Evolutionary conservation across 2,329 filamentous ascomycete species (phyloP), one percentile per base, ranked within the genome.

Genomic region (Penicillium sp.): DNA sequence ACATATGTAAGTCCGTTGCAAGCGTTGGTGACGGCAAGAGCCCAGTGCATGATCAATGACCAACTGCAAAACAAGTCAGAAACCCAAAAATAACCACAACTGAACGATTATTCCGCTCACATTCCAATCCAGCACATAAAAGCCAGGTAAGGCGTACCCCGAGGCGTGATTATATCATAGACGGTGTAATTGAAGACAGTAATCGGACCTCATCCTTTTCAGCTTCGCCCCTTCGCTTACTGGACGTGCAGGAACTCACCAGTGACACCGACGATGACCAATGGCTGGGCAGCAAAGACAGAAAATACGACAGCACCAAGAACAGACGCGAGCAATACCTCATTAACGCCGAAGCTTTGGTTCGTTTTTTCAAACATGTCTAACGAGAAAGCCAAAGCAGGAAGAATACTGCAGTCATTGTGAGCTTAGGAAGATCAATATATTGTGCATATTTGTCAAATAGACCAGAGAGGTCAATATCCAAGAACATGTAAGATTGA

Each of bases 161-260:
- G 87, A 1, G 90, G 88, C 1, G 83, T 80, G 73, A 97, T 91
- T 65, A 97, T 96, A 75, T 95, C 89, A 79, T 93, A 96, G 2
- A 96, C 91, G 3, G 93, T 97, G 73, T 96, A 96, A 74, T 96
- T 96, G 73, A 96, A 96, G 30, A 96, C 92, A 16, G 93, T 96
- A 59, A 97, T 96, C 3, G 92, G 92, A n/a, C 87, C 87, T 85
- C 58, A 14, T 19, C 14, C 14, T 22, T 19, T 45, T 70, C 57
- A 73, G 66, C 22, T 42, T 54, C 7, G n/a, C 13, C 7, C 37
- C 5, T 37, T 10, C 30, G 10, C 5, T 22, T 8, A 7, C 10
- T 33, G 10, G 7, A 14, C 49, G 2, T 49, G 2, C n/a, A 7
- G 6, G 38, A 26, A 66, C 72, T 62, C 64, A 78, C 90, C 91